These are phyloP conservation scores for Cephalotrichum gorgonifer DNA, from an alignment of 2,329 filamentous ascomycete species.

Conservation along the genomic window DNA sequence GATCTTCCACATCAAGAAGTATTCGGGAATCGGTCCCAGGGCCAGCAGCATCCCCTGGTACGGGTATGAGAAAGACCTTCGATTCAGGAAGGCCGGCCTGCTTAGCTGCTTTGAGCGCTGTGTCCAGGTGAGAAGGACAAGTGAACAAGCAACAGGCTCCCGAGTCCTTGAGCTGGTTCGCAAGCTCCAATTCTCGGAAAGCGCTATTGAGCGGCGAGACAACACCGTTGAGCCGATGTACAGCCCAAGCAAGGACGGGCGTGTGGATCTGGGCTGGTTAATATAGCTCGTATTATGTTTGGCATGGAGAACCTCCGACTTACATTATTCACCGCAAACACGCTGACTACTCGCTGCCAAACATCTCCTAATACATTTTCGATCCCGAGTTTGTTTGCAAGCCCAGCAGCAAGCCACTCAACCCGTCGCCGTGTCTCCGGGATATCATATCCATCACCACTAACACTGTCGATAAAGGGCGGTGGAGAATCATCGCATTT, in stretches of 20 bases:
- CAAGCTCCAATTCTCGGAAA: conserved; percentile 59
- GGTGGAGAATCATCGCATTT: conserved; percentile 2
- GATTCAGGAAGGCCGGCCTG: conserved; percentile 52
- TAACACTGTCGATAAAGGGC: conserved; percentile 4
- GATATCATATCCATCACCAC: conserved; percentile 4
- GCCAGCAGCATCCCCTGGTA: conserved; percentile 35
- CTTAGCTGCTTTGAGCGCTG: conserved; percentile 53
- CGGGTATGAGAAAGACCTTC: conserved; percentile 58
- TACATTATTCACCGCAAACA: conserved; percentile 9
- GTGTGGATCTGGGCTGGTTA: conserved; percentile 54
- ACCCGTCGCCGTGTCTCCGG: conserved; percentile 1
- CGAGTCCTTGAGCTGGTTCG: conserved; percentile 61
- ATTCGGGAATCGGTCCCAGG: conserved; percentile 35
- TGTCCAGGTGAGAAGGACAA: conserved; percentile 55
- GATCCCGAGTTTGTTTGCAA: conserved; percentile 2
- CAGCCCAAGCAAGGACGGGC: conserved; percentile 60
- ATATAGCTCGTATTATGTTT: neutral
- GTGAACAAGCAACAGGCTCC: conserved; percentile 63
- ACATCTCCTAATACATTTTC: neutral
- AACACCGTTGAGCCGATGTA: conserved; percentile 65
- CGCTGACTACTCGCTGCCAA: conserved; percentile 5
- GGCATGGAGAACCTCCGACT: neutral
- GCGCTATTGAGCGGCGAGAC: conserved; percentile 66
- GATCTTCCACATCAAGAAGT: conserved; percentile 53
- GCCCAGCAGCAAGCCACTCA: conserved; percentile 4